Base-by-base conservation (phyloP, 305 asterid genomes). In the Ajuga reptans region DNA sequence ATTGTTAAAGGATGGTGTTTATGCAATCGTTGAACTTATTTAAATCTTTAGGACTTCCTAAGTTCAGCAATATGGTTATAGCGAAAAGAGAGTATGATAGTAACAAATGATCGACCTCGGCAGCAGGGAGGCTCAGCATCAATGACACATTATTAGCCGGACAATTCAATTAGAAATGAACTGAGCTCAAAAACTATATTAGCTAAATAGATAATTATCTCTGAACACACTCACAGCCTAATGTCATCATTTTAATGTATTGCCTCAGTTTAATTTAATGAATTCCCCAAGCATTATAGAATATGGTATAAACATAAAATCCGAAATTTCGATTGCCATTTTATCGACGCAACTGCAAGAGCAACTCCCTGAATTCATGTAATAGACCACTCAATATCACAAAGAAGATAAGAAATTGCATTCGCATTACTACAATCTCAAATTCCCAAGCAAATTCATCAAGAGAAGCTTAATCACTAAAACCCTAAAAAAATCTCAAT, bases 381-480 rank as follows among this genome's bases (percentile, higher is more conserved):
- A 8, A 61, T 33, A 1, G 21, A 66, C 58, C 66, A 67, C 55
- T 47, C 54, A 14, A 54, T 11, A 46, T 45, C 74, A 68, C 29
- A 21, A 7, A 58, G 58, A 6, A 5, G 6, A 31, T 0, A 3
- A 3, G 4, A 31, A 31, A 33, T 15, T 11, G 5, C 59, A 45
- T 16, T 9, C 14, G 27, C 18, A 52, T 53, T 37, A 39, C 45
- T 8, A 53, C 9, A 62, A n/a, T 51, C 55, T 53, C 49, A 31
- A 51, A 51, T 16, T 21, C 14, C 65, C 72, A 41, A 36, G 7
- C n/a, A 36, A 55, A 34, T 15, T 33, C 72, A 72, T 49, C 14
- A 34, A 12, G 7, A 21, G 6, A 18, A 55, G 50, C 12, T 33
- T 41, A 46, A 53, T 46, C 11, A 34, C 52, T 5, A 21, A 42